These are phyloP conservation scores for Chytriomyces hyalinus DNA, from an alignment of 192 early-diverging fungal genomes.

Conservation along the genomic window DNA sequence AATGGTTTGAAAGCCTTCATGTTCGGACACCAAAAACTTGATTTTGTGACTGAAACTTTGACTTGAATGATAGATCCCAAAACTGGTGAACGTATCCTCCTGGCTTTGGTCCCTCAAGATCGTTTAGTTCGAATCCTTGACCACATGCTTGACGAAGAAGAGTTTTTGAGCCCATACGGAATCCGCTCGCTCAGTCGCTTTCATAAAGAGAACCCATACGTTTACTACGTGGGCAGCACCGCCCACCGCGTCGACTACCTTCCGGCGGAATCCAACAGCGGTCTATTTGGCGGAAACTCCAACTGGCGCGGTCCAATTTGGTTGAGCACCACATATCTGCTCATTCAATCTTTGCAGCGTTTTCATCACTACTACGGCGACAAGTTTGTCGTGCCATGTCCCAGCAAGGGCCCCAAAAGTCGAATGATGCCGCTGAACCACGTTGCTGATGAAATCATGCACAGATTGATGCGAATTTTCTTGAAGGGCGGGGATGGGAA, in stretches of 20 bases:
- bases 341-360: conserved; percentile 24
- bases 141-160: conserved; percentile 56
- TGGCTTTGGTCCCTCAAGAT: conserved; percentile 49
- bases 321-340: conserved; percentile 33
- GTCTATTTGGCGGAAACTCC: conserved; percentile 47
- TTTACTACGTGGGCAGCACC: conserved; percentile 48
- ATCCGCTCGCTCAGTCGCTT: conserved; percentile 56
- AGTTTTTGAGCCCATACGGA: conserved; percentile 56
- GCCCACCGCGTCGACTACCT: conserved; percentile 56
- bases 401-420: background rate
- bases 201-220: conserved; percentile 51
- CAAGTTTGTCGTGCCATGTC: conserved; percentile 28
- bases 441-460: conserved; percentile 43
- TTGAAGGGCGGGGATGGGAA: conserved; percentile 37
- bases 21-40: too few relatives aligned
- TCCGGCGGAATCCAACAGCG: conserved; percentile 47
- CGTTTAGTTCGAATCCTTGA: conserved; percentile 47
- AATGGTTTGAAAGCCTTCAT: background rate
- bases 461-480: conserved; percentile 39
- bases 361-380: conserved; percentile 43
- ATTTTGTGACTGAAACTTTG: background rate
- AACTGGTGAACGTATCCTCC: conserved; percentile 38
- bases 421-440: conserved; percentile 11
- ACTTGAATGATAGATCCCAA: conserved; percentile 4
- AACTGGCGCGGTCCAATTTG: conserved; percentile 46